phyloP scores from a whole-genome alignment of 139 green algal genomes.

The Closterium sp. region DNA sequence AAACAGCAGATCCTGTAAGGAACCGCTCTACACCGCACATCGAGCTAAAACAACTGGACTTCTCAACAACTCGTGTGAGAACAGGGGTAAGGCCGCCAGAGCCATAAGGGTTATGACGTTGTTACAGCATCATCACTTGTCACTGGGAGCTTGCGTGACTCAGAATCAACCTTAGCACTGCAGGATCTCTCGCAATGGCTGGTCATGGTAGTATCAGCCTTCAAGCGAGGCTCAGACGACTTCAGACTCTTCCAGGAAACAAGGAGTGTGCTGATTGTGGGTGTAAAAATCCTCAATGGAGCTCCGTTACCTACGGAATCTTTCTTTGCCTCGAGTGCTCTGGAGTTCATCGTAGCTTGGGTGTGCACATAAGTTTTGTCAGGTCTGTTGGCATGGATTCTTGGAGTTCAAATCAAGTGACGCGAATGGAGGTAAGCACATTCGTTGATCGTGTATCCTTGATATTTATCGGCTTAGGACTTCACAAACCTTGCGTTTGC shows the following conservation, averaged over 20 bases:
- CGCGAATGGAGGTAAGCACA: slow-evolving; percentile 76
- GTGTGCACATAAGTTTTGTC: slow-evolving; percentile 97
- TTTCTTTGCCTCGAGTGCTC: slow-evolving; percentile 99
- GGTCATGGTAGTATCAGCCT: not conserved
- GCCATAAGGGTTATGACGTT: too few relatives aligned
- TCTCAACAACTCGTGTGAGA: too few relatives aligned
- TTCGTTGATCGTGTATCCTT: not conserved
- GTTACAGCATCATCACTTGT: not conserved
- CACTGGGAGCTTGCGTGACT: not conserved
- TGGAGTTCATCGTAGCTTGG: slow-evolving; percentile 86
- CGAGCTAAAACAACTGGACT: too few relatives aligned
- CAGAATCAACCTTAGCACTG: not conserved
- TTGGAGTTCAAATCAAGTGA: slow-evolving; percentile 86
- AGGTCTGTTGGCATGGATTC: slow-evolving; percentile 94
- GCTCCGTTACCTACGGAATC: slow-evolving; percentile 87
- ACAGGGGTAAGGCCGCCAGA: too few relatives aligned
- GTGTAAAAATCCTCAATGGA: slow-evolving; percentile 90
- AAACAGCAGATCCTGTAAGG: too few relatives aligned
- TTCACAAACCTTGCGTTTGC: too few relatives aligned
- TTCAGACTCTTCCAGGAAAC: slow-evolving; percentile 66
- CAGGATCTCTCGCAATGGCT: not conserved
- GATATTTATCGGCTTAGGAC: not conserved
- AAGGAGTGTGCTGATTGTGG: slow-evolving; percentile 91
- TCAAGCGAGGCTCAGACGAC: not conserved
- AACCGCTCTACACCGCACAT: too few relatives aligned